Conservation (phyloP, 2,329 filamentous ascomycete species). For the Fusarium oxysporum region DNA sequence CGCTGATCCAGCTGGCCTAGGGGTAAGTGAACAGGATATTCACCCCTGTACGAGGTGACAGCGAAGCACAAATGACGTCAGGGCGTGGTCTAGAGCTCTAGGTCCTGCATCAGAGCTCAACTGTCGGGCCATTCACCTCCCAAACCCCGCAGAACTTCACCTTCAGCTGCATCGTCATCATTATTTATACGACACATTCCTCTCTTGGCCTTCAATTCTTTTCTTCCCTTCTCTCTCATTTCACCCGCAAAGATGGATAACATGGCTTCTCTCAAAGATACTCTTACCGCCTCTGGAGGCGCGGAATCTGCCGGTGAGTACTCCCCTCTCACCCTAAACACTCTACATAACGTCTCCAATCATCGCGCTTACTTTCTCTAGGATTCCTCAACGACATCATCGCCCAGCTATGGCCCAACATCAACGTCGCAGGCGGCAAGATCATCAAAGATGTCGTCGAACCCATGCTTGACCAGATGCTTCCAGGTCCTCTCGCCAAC, state of each 20-base stretch:
- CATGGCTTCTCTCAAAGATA: constrained; percentile 40
- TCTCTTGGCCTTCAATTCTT: accelerated
- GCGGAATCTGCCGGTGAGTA: constrained; percentile 40
- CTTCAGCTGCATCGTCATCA: constrained; percentile 7
- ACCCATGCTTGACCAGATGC: constrained; percentile 42
- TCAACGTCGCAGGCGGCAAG: constrained; percentile 41
- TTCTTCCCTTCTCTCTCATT: not conserved
- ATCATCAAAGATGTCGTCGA: constrained; percentile 42
- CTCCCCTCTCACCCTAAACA: not conserved
- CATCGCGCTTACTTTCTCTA: constrained; percentile 22
- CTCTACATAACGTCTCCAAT: not conserved
- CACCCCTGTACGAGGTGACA: constrained; percentile 8
- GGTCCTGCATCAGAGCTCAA: constrained; percentile 2
- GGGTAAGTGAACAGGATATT: not conserved
- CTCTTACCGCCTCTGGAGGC: constrained; percentile 43
- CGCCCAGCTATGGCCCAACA: constrained; percentile 45
- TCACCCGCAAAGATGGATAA: constrained; percentile 33
- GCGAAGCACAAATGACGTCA: constrained; percentile 24
- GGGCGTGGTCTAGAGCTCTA: not conserved
- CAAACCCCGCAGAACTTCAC: constrained; percentile 23
- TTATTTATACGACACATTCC: not conserved
- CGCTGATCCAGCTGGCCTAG: not conserved
- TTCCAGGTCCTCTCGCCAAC: constrained; percentile 39
- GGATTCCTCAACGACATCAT: constrained; percentile 45
- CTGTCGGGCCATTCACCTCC: not conserved